Evolutionary conservation across 345 rosid species (phyloP).

Genomic region (Eucalyptus globulus): DNA sequence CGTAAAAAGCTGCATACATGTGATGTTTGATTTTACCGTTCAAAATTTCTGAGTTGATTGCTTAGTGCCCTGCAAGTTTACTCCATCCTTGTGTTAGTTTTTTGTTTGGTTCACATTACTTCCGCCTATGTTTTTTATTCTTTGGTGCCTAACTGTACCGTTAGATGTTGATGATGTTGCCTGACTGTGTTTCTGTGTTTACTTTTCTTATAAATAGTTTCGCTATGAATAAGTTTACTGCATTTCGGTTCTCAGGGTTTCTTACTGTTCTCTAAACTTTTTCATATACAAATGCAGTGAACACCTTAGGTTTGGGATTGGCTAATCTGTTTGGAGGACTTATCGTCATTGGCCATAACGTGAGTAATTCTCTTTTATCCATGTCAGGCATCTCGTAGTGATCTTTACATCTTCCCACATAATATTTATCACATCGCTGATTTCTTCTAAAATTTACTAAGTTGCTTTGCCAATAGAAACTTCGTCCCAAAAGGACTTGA

Average conservation of each 20-base stretch:
- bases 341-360: slow-evolving; percentile 45
- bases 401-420: not conserved
- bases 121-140: not conserved
- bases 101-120: not conserved
- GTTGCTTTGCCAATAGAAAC: not conserved
- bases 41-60: not conserved
- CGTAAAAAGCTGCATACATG: not conserved
- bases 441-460: not conserved
- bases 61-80: not conserved
- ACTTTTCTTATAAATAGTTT: not conserved
- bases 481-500: not conserved
- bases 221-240: no score
- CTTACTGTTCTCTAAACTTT: not conserved
- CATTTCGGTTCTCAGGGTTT: no score
- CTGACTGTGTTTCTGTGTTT: not conserved
- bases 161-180: not conserved
- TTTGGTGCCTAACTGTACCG: not conserved
- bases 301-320: slow-evolving; percentile 60
- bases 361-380: slow-evolving; percentile 17
- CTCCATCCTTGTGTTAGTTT: not conserved
- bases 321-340: slow-evolving; percentile 83
- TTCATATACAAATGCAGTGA: slow-evolving; percentile 40
- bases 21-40: not conserved
- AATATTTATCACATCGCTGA: not conserved
- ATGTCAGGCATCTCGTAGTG: not conserved